Evolutionary conservation across 2,329 filamentous ascomycete genomes (phyloP).

Genomic region (Byssoonygena ceratinophila): DNA sequence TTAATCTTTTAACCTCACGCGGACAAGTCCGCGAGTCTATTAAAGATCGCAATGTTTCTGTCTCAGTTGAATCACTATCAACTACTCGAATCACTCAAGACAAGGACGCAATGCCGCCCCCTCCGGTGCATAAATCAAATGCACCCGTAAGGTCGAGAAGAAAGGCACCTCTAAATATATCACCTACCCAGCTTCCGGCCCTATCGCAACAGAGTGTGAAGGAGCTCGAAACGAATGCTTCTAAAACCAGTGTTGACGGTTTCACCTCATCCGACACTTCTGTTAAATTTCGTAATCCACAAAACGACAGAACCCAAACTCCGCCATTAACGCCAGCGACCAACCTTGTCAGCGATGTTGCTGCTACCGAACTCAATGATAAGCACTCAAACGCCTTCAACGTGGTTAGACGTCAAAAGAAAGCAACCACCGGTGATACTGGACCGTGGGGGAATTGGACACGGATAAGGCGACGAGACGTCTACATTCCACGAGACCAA

Average conservation of each 20-base stretch:
- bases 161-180: background rate
- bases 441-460: slow-evolving; percentile 26
- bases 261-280: background rate
- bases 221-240: too few relatives aligned
- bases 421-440: background rate
- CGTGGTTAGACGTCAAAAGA: background rate
- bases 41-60: background rate
- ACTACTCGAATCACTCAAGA: background rate
- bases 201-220: too few relatives aligned
- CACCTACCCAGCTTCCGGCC: too few relatives aligned
- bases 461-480: slow-evolving; percentile 34
- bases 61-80: background rate
- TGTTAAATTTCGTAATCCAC: background rate
- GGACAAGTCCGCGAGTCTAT: background rate
- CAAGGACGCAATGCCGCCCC: background rate
- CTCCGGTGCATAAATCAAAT: background rate
- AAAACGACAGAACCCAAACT: background rate
- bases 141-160: background rate
- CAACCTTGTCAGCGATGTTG: background rate
- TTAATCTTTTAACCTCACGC: background rate
- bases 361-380: background rate
- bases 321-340: background rate
- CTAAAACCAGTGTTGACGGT: background rate
- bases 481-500: slow-evolving; percentile 43
- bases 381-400: background rate